Evolutionary conservation across 176 grass and related monocot species (phyloP).

Genomic region (Zoysia japonica): DNA sequence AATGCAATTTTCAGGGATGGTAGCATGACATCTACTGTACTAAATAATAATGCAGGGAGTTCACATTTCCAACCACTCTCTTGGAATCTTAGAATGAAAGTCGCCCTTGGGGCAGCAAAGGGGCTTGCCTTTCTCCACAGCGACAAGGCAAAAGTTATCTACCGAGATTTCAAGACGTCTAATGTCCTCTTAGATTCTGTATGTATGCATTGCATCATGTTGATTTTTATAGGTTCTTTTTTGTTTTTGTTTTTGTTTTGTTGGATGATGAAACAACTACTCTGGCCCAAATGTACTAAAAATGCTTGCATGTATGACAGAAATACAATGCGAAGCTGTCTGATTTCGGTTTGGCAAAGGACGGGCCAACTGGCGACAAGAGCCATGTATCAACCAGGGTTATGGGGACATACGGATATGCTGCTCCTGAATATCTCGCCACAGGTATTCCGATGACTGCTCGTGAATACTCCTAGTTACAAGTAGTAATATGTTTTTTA

Average conservation of each 20-base stretch:
- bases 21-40: neutral
- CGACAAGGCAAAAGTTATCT: constrained; percentile 78
- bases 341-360: constrained; percentile 87
- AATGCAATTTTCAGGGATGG: neutral
- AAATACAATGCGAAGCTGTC: constrained; percentile 77
- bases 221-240: too few species aligned
- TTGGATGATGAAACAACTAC: too few species aligned
- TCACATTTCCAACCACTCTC: constrained; percentile 75
- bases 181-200: constrained; percentile 83
- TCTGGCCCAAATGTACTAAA: too few species aligned
- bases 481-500: too few species aligned
- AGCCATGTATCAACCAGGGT: constrained; percentile 88
- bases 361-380: constrained; percentile 78
- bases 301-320: constrained; percentile 27
- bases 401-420: constrained; percentile 90
- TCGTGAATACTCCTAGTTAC: too few species aligned
- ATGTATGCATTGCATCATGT: neutral
- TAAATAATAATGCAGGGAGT: constrained; percentile 40
- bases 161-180: constrained; percentile 85
- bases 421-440: constrained; percentile 82
- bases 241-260: too few species aligned
- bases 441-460: constrained; percentile 46
- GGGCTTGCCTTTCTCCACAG: constrained; percentile 94
- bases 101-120: constrained; percentile 76
- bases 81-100: constrained; percentile 87